Conservation (phyloP, 2,329 filamentous ascomycete genomes). For the Clonostachys sp. region DNA sequence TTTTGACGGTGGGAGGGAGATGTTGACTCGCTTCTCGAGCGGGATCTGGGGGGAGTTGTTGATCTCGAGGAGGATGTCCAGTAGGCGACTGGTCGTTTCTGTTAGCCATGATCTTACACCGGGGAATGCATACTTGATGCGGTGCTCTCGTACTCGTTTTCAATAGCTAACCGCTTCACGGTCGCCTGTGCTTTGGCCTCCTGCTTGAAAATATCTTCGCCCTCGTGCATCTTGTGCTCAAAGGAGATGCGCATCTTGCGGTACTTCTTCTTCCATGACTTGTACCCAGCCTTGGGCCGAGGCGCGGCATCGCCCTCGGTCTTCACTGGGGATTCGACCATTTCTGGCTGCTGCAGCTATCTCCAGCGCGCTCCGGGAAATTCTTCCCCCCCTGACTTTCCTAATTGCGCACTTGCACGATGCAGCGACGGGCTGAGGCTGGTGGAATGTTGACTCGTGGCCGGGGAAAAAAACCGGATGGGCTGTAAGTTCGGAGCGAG, state of each 20-base stretch:
- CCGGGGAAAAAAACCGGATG: too few species aligned
- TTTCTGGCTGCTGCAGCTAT: constrained; percentile 6
- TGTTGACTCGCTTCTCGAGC: constrained; percentile 67
- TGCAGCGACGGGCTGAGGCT: too few species aligned
- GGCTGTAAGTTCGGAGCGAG: too few species aligned
- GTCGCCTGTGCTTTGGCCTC: constrained; percentile 78
- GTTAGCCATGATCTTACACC: background rate
- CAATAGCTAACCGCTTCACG: constrained; percentile 77
- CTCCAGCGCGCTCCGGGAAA: too few species aligned
- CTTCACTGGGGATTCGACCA: constrained; percentile 24
- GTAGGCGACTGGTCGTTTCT: constrained; percentile 60
- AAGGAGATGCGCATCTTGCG: constrained; percentile 82
- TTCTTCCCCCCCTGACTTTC: too few species aligned
- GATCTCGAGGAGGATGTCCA: constrained; percentile 85
- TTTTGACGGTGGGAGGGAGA: constrained; percentile 46
- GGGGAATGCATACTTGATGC: constrained; percentile 1
- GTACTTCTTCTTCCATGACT: constrained; percentile 88
- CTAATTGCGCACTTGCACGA: too few species aligned
- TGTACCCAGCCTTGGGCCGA: constrained; percentile 47
- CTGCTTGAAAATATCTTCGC: constrained; percentile 75
- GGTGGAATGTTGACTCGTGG: too few species aligned
- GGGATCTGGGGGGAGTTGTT: constrained; percentile 81
- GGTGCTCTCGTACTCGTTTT: constrained; percentile 73
- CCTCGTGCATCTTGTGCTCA: constrained; percentile 72
- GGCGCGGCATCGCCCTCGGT: constrained; percentile 25